Percentiles rank a stretch among this genome's conserved stretches.
Evolutionary conservation across 2,329 filamentous ascomycete species (phyloP).

Genomic region (Colletotrichum musicola): DNA sequence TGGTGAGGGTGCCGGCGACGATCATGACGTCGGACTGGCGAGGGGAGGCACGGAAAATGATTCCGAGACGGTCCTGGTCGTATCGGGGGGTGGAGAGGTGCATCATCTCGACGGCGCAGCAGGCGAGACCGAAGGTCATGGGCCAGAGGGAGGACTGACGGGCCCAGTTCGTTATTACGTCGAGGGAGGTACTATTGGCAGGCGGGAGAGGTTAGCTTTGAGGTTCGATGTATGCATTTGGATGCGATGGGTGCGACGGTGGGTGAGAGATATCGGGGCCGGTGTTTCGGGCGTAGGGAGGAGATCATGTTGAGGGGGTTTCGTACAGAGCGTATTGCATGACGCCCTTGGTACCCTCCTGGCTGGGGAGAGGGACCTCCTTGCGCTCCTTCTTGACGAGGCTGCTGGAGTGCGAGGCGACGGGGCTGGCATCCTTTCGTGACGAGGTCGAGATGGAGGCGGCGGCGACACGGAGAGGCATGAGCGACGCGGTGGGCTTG

Average conservation of each 20-base stretch:
- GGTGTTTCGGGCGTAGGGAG: background rate
- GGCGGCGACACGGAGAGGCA: constrained; percentile 73
- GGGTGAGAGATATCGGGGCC: background rate
- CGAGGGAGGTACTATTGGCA: constrained; percentile 75
- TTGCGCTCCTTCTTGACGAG: constrained; percentile 67
- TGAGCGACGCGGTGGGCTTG: constrained; percentile 73
- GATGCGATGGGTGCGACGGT: background rate
- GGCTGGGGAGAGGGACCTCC: constrained; percentile 82
- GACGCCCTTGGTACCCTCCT: constrained; percentile 83
- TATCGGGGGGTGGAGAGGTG: constrained; percentile 88
- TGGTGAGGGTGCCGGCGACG: constrained; percentile 90
- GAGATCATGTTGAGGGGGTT: background rate
- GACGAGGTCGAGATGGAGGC: constrained; percentile 76
- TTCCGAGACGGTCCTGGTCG: constrained; percentile 89
- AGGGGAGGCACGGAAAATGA: constrained; percentile 90
- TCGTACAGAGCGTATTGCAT: constrained; percentile 90
- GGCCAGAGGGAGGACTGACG: constrained; percentile 89
- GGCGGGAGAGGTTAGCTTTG: background rate
- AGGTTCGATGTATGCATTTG: background rate
- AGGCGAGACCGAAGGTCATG: constrained; percentile 89
- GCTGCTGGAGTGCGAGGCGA: constrained; percentile 66
- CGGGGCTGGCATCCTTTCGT: constrained; percentile 71
- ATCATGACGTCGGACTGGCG: constrained; percentile 95
- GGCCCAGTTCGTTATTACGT: constrained; percentile 86
- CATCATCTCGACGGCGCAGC: constrained; percentile 95